Percentiles rank a stretch among this genome's conserved stretches.
phyloP scores from a whole-genome alignment of 78 protist species.

The Blattamonas nauphoetae region DNA sequence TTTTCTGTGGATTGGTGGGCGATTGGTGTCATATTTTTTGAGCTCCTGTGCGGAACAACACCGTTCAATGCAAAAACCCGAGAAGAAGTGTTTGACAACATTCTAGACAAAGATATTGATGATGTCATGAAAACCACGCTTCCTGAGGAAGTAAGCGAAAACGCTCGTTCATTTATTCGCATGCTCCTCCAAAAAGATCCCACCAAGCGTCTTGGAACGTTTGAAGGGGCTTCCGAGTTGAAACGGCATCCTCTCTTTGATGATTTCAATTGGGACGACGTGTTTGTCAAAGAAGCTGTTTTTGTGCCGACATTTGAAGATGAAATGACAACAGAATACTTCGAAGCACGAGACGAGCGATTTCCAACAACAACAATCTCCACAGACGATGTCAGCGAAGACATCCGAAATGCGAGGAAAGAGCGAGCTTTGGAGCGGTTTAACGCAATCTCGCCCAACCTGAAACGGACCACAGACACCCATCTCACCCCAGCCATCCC shows the following conservation, averaged over 20 bases:
- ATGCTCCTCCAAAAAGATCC: not conserved
- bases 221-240: not conserved
- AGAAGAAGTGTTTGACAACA: not conserved
- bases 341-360: not conserved
- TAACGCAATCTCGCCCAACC: too few relatives aligned
- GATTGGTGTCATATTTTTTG: not conserved
- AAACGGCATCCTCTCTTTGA: not conserved
- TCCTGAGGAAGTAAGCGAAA: not conserved
- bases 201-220: not conserved
- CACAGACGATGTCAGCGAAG: not conserved
- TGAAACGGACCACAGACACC: too few relatives aligned
- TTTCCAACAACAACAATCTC: not conserved
- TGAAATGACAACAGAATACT: not conserved
- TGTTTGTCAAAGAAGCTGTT: not conserved
- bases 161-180: not conserved
- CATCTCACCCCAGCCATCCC: too few relatives aligned
- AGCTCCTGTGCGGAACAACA: not conserved
- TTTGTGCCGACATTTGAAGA: not conserved
- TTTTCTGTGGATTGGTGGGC: not conserved
- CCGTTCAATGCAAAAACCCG: not conserved
- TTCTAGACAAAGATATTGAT: not conserved
- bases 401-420: not conserved
- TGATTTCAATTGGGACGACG: not conserved
- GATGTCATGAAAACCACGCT: not conserved
- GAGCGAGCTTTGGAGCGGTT: not conserved